A percentile compares a stretch with the other conserved stretches of the same genome.
Conservation (phyloP, 306 rosid species). For the Arachis stenosperma region DNA sequence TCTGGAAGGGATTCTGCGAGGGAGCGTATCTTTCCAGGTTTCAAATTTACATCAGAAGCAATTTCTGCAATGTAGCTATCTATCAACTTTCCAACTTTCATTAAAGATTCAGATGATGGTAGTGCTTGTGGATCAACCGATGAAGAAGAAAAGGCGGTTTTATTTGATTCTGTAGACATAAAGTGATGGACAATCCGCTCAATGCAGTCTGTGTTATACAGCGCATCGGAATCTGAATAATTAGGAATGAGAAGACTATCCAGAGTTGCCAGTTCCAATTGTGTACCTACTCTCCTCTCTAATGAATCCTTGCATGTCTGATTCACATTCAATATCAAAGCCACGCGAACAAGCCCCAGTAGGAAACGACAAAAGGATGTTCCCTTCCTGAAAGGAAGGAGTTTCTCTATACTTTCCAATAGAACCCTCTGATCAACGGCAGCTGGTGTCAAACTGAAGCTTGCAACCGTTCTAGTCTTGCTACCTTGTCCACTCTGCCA, state of each 20-base stretch:
- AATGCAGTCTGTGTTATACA: slow-evolving; percentile 76
- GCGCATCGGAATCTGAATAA: slow-evolving; percentile 79
- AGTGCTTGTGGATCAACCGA: slow-evolving; percentile 59
- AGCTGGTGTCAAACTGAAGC: slow-evolving; percentile 81
- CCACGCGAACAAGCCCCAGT: slow-evolving; percentile 91
- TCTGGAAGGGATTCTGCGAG: slow-evolving; percentile 73
- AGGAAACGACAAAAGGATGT: slow-evolving; percentile 82
- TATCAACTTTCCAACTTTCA: slow-evolving; percentile 58
- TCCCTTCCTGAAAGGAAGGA: slow-evolving; percentile 88
- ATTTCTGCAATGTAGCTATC: slow-evolving; percentile 42
- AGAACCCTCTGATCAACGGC: slow-evolving; percentile 71
- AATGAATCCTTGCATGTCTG: slow-evolving; percentile 67
- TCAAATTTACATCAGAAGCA: slow-evolving; percentile 43
- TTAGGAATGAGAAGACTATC: slow-evolving; percentile 85
- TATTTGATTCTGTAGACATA: slow-evolving; percentile 52
- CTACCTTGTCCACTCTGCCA: slow-evolving; percentile 83
- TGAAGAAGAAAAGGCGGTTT: slow-evolving; percentile 69
- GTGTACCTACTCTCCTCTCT: slow-evolving; percentile 89
- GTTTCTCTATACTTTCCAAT: slow-evolving; percentile 74
- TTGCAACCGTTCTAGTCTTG: slow-evolving; percentile 65
- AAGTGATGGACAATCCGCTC: slow-evolving; percentile 70
- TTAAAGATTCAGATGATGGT: slow-evolving; percentile 55
- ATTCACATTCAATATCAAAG: slow-evolving; percentile 71
- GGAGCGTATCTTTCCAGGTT: slow-evolving; percentile 34
- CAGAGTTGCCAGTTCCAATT: slow-evolving; percentile 85